phyloP scores from a whole-genome alignment of 495 filamentous ascomycete species.

The Cercophora samala region DNA sequence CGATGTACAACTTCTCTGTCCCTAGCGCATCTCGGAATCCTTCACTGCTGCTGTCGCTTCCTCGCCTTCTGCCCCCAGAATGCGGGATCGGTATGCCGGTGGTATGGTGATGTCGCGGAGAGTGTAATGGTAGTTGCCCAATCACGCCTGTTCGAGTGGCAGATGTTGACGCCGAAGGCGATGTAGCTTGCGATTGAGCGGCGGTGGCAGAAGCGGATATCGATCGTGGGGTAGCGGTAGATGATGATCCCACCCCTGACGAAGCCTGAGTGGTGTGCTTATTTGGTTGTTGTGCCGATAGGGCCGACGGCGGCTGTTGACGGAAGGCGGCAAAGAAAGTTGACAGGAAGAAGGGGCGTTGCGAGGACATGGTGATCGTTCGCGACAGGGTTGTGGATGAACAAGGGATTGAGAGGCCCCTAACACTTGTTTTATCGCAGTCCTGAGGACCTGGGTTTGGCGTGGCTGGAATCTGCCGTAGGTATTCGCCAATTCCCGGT shows the following conservation, averaged over 20 bases:
- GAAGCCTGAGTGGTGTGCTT: conserved; percentile 40
- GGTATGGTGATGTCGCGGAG: conserved; percentile 38
- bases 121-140: conserved; percentile 45
- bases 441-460: neutral
- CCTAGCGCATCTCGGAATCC: conserved; percentile 74
- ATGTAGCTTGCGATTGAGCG: conserved; percentile 19
- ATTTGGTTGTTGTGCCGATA: conserved; percentile 39
- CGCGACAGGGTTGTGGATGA: conserved; percentile 3
- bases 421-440: neutral
- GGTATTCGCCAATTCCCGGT: neutral
- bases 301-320: conserved; percentile 38
- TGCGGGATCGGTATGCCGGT: conserved; percentile 39
- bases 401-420: neutral
- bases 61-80: conserved; percentile 51
- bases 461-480: neutral
- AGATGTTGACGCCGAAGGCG: conserved; percentile 35
- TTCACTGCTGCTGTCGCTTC: conserved; percentile 74
- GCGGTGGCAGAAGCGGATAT: conserved; percentile 33
- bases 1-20: conserved; percentile 81
- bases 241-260: conserved; percentile 32
- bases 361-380: conserved; percentile 58
- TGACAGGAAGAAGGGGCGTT: conserved; percentile 75
- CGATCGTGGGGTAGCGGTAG: conserved; percentile 13
- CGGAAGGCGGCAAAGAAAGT: conserved; percentile 86
- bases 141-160: conserved; percentile 40